phyloP scores from a whole-genome alignment of 192 early-diverging fungal genomes.

The Entomortierella beljakovae region DNA sequence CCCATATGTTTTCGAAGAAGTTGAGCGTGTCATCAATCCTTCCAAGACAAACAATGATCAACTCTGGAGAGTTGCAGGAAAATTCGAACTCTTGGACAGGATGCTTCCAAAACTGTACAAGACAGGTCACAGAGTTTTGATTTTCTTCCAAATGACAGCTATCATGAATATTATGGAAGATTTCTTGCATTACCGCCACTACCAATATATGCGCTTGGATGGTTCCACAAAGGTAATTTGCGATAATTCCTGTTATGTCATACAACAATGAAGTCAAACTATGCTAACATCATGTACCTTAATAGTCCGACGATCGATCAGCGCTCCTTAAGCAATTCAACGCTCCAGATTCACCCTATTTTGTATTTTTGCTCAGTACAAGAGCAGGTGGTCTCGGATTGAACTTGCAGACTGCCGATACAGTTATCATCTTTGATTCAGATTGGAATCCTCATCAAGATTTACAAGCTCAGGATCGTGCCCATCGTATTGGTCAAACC shows the following conservation, averaged over 20 bases:
- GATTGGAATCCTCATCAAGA: slow-evolving; percentile 99
- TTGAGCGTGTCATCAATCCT: slow-evolving; percentile 88
- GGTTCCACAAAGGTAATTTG: slow-evolving; percentile 81
- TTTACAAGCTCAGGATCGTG: slow-evolving; percentile 99
- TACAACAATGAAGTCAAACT: too few species aligned
- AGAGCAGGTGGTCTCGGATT: slow-evolving; percentile 96
- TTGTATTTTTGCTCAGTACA: slow-evolving; percentile 94
- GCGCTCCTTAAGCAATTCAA: slow-evolving; percentile 87
- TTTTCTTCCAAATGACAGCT: slow-evolving; percentile 89
- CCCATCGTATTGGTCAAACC: slow-evolving; percentile 99
- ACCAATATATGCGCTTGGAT: slow-evolving; percentile 86
- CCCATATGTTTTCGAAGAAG: slow-evolving; percentile 96
- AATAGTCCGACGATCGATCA: slow-evolving; percentile 84
- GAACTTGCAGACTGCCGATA: slow-evolving; percentile 97
- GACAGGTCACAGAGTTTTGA: slow-evolving; percentile 84
- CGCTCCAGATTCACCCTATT: slow-evolving; percentile 78
- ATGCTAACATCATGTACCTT: too few species aligned
- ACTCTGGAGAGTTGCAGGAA: slow-evolving; percentile 89
- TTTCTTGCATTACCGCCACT: slow-evolving; percentile 82
- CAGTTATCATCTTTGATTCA: slow-evolving; percentile 97
- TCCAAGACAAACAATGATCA: slow-evolving; percentile 73
- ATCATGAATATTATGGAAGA: slow-evolving; percentile 99
- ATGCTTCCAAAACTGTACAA: slow-evolving; percentile 90
- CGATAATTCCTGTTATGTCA: too few species aligned
- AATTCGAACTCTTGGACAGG: slow-evolving; percentile 97